Base-by-base conservation (phyloP, 2,329 filamentous ascomycete genomes). In the Huntiella abstrusa region DNA sequence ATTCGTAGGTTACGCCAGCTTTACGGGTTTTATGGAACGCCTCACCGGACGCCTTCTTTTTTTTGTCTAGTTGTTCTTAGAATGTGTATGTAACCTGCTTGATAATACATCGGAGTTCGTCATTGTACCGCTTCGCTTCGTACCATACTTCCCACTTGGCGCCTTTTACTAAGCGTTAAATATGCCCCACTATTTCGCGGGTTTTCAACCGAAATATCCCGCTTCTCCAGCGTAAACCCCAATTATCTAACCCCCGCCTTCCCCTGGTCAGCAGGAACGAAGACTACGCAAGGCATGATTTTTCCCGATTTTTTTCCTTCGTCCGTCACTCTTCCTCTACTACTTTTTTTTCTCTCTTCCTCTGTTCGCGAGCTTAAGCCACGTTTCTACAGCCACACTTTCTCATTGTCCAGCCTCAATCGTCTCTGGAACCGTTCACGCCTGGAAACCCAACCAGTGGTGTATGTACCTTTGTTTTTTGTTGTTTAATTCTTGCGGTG, bases 301-400 rank as follows among this genome's bases (percentile, higher is more conserved):
- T n/a, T 41, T 28, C 22, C 28, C 41, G 10, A 17, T 43, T 16
- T 28, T 36, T 43, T 44, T 42, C 46, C 34, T 32, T 47, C 32
- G 17, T 33, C 28, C n/a, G n/a, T n/a, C n/a, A 11, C 15, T 35
- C n/a, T 6, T 41, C 8, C 32, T 41, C 34, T 41, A n/a, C n/a
- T n/a, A n/a, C 45, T 32, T 36, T 41, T 44, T 41, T 49, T 35
- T 16, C 16, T 16, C 16, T 16, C 19, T 17, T 43, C 5, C 11
- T 22, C 17, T 41, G 22, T 28, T 28, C 22, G 5, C 40, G 34
- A 41, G 35, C 36, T 41, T 37, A 43, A 43, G 40, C 46, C 41
- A 48, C 46, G 46, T 48, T 48, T 48, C 40, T 59, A 55, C 62
- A 64, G 62, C 62, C 62, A 64, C 62, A 64, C 59, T 28, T 28